Evolutionary conservation across 441 rosid genomes (phyloP).

Genomic region (Euphorbia celastroides): DNA sequence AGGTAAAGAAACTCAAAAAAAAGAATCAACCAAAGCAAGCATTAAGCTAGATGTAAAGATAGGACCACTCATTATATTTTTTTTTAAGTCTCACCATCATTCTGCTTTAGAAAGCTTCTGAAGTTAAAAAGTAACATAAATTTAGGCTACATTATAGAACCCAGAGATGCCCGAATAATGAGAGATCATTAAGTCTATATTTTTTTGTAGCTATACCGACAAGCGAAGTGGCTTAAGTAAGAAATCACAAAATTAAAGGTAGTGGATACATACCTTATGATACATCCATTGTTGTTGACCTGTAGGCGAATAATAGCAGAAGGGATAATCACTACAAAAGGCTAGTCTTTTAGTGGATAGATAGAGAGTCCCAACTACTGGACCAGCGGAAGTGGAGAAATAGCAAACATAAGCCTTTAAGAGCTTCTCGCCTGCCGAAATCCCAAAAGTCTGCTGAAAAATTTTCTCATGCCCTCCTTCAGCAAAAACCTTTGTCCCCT

Average conservation of each 20-base stretch:
- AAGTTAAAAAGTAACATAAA: slow-evolving; percentile 1
- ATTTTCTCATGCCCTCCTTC: slow-evolving; percentile 81
- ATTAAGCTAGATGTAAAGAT: not conserved
- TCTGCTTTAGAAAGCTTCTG: slow-evolving; percentile 9
- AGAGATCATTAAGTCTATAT: not conserved
- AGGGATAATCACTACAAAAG: slow-evolving; percentile 66
- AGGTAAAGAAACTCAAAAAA: not conserved
- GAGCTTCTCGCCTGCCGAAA: slow-evolving; percentile 55
- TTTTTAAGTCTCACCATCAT: not conserved
- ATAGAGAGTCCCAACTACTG: slow-evolving; percentile 70
- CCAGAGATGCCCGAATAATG: not conserved
- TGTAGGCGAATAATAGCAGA: slow-evolving; percentile 36
- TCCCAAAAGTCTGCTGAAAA: slow-evolving; percentile 58
- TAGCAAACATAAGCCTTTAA: slow-evolving; percentile 70
- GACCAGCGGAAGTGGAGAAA: slow-evolving; percentile 69
- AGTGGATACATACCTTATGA: slow-evolving; percentile 49
- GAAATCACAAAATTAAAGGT: not conserved
- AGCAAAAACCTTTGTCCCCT: slow-evolving; percentile 60
- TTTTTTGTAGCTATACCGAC: not conserved
- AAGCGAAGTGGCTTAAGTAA: not conserved
- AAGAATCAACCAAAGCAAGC: slow-evolving; percentile 3
- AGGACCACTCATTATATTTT: not conserved
- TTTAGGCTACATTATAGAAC: not conserved
- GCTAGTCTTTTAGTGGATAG: slow-evolving; percentile 51
- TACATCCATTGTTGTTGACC: slow-evolving; percentile 53